Conservation (phyloP, 192 early-diverging fungal genomes). For the Umbelopsis sp. region DNA sequence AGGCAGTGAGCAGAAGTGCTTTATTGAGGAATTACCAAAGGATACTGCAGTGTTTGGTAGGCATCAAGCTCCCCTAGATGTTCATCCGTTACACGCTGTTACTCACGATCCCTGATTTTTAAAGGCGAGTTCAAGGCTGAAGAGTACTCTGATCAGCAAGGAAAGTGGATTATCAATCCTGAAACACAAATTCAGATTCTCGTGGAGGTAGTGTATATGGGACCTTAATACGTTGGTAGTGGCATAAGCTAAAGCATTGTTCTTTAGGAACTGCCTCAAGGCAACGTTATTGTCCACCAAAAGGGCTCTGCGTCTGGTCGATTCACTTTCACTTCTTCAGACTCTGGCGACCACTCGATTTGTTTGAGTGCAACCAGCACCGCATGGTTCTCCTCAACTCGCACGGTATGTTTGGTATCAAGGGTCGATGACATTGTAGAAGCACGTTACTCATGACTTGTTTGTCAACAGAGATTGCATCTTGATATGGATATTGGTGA, state of each 20-base stretch:
- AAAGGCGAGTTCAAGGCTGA: conserved; percentile 77
- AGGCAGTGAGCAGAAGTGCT: conserved; percentile 87
- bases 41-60: conserved; percentile 84
- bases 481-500: conserved; percentile 54
- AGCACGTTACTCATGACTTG: conserved; percentile 34
- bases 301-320: conserved; percentile 73
- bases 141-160: conserved; percentile 69
- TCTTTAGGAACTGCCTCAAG: conserved; percentile 51
- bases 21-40: conserved; percentile 91
- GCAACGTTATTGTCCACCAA: conserved; percentile 70
- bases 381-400: conserved; percentile 74
- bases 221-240: neutral
- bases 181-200: conserved; percentile 68
- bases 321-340: conserved; percentile 90
- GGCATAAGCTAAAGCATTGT: neutral
- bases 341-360: conserved; percentile 88
- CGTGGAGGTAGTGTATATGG: conserved; percentile 61
- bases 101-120: neutral
- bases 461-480: conserved; percentile 41
- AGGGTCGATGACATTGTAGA: neutral
- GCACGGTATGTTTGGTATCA: conserved; percentile 53
- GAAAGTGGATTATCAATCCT: conserved; percentile 64
- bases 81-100: neutral
- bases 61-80: neutral
- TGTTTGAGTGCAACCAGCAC: conserved; percentile 74